Evolutionary conservation across 495 filamentous ascomycete genomes (phyloP), one percentile per base, ranked within the genome.

Genomic region (Aspergillus cavernicola): DNA sequence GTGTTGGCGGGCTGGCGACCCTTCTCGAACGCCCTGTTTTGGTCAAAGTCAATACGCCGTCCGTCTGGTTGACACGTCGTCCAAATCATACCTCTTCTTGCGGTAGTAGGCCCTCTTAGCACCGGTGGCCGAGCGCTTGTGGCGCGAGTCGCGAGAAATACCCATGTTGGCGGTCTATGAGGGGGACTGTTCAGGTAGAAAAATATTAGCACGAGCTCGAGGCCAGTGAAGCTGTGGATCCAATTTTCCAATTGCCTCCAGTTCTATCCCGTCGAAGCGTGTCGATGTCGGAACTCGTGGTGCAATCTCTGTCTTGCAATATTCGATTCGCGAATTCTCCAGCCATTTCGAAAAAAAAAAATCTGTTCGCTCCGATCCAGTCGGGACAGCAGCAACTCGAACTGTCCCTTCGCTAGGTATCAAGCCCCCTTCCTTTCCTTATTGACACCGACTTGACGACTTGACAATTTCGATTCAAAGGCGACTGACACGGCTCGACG

Each of bases 1-100:
- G 93, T 99, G 84, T 93, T 96, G 79, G 93, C 89, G 67, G 92
- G 87, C 83, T 99, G 93, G 73, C 93, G 93, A 77, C 95, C 93
- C 75, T 91, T 90, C 85, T 99, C 95, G 86, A 97, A 99, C 73
- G 92, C 95, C 85, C 93, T 88, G 80, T 77, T 22, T 22, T 8
- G 15, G 19, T 28, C n/a, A 19, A 8, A 36, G 20, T 33, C 31
- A 53, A 53, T 20, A 19, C 28, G n/a, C 39, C 43, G 9, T 29
- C 35, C 36, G 24, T 48, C 43, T 50, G 7, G 22, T 35, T 47
- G 39, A 41, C n/a, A n/a, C 31, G 52, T 24, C 13, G 33, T 38
- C 37, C 29, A 22, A 62, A 62, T 67, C 76, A 76, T 85, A 86
- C 83, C 83, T 84, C 82, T 86, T 86, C 80, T 86, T 86, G 76